Base-by-base conservation (phyloP, 495 filamentous ascomycete genomes). In the Parmelia sp. region DNA sequence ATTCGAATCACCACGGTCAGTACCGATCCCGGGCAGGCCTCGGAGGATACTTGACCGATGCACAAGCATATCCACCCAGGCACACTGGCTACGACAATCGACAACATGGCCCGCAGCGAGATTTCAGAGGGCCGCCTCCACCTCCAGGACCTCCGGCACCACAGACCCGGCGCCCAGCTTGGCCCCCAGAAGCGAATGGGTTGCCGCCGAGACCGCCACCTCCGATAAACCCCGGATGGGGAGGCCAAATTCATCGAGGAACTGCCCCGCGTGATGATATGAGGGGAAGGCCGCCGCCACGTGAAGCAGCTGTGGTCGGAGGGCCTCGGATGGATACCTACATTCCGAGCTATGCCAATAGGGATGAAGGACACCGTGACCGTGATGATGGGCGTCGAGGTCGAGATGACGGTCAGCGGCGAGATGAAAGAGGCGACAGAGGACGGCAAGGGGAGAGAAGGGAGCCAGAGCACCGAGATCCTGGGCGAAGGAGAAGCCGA, bases 101-200 rank as follows among this genome's bases (percentile, higher is more conserved):
- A 29, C 55, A 47, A 17, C 58, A 58, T 35, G 57, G 60, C 55
- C 65, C 55, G 49, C 69, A 58, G 31, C 78, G 90, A 90, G 86
- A 92, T 87, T 69, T 87, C 89, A 71, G 90, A 92, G 82, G 91
- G 91, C 82, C 92, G 86, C 68, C 88, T 90, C 75, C 91, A 85
- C 62, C 68, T 53, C 64, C 69, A 21, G 61, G 47, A 36, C 62
- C 66, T 39, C 66, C 66, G 15, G 59, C 63, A 45, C 69, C 63
- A 40, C 66, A 64, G 14, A 53, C 31, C 35, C 70, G 64, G 53
- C 70, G 64, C 47, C 70, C 70, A 51, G 65, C 65, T 37, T 71
- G 70, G 70, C 65, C 63, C 42, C 65, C 61, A 40, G 66, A 63
- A 10, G 47, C 64, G 25, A 69, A 65, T 35, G 69, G 64, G 12